Evolutionary conservation across 2,329 filamentous ascomycete species (phyloP), one percentile per base, ranked within the genome.

Genomic region (Aspergillus sp.): DNA sequence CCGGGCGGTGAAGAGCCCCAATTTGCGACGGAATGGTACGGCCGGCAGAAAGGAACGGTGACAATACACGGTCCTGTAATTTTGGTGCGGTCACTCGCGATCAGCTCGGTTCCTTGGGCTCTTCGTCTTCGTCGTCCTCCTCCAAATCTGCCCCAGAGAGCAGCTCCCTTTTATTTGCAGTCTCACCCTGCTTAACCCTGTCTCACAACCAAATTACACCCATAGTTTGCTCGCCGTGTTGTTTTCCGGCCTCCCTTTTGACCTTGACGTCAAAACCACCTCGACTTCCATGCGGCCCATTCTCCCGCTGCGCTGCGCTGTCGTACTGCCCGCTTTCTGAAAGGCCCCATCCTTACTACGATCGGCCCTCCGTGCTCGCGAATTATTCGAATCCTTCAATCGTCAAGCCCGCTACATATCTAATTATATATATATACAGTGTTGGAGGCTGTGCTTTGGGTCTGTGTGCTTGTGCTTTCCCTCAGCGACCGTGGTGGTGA

Each of bases 241-340:
- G 48, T 43, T 58, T 52, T 57, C 49, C 27, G 23, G 50, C 35
- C 41, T 33, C 44, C 48, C 37, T 31, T 50, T 52, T 41, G 39
- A 49, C 48, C 55, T 56, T 52, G 45, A 58, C 59, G 55, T 55
- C 52, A 56, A 65, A 60, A 60, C 55, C 55, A 60, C 57, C 58
- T 62, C 64, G 15, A 67, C 45, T 56, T 63, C 67, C 67, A 73
- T 74, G 73, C 70, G 68, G 66, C 62, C 64, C 62, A 59, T 62
- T 61, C 64, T 67, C 59, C 65, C 66, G 64, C 70, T 62, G 64
- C 68, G 61, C 66, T 68, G 56, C 65, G 64, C 66, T 60, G 61
- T 73, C 65, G 65, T 70, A 61, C 66, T 68, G 67, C 70, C 69
- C 67, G 65, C 69, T 68, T 73, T 65, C 55, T 73, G 60, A 61